Conservation (phyloP, 768 basidiomycete species). For the Termitomyces sp. region DNA sequence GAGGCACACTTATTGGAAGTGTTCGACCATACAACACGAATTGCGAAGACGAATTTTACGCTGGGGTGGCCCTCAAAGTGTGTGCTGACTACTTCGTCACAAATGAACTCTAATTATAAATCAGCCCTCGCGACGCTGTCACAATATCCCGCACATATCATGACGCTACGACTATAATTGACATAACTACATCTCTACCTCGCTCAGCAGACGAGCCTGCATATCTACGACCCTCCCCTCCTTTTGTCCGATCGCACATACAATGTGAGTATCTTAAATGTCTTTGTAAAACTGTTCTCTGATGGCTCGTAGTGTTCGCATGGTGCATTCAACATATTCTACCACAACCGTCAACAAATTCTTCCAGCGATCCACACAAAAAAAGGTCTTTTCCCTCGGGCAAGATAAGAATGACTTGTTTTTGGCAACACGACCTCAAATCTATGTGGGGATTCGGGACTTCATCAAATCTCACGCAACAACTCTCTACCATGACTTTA, state of each 20-base stretch:
- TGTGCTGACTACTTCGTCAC: slow-evolving; percentile 23
- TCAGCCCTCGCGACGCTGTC: slow-evolving; percentile 87
- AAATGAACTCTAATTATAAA: slow-evolving; percentile 6
- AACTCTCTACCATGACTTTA: slow-evolving; percentile 79
- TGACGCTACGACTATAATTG: slow-evolving; percentile 78
- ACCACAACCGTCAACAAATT: slow-evolving; percentile 23
- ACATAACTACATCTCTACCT: slow-evolving; percentile 91
- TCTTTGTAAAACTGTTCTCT: neutral
- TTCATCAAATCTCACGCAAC: slow-evolving; percentile 59
- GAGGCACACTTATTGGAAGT: slow-evolving; percentile 77
- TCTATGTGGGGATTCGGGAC: slow-evolving; percentile 79
- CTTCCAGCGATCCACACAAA: slow-evolving; percentile 22
- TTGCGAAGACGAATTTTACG: slow-evolving; percentile 86
- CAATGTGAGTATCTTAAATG: slow-evolving; percentile 36
- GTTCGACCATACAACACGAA: slow-evolving; percentile 79
- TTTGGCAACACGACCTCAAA: slow-evolving; percentile 93
- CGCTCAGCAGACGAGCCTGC: slow-evolving; percentile 87
- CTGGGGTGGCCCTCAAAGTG: slow-evolving; percentile 97
- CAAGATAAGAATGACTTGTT: slow-evolving; percentile 76
- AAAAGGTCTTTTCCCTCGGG: slow-evolving; percentile 27
- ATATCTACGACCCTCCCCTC: slow-evolving; percentile 87
- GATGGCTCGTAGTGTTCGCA: slow-evolving; percentile 57
- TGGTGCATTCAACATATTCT: slow-evolving; percentile 85
- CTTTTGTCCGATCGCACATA: slow-evolving; percentile 86
- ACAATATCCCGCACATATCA: slow-evolving; percentile 85